Base-by-base conservation (phyloP, 139 green algal genomes). In the Chlamydomonas sphaeroides region DNA sequence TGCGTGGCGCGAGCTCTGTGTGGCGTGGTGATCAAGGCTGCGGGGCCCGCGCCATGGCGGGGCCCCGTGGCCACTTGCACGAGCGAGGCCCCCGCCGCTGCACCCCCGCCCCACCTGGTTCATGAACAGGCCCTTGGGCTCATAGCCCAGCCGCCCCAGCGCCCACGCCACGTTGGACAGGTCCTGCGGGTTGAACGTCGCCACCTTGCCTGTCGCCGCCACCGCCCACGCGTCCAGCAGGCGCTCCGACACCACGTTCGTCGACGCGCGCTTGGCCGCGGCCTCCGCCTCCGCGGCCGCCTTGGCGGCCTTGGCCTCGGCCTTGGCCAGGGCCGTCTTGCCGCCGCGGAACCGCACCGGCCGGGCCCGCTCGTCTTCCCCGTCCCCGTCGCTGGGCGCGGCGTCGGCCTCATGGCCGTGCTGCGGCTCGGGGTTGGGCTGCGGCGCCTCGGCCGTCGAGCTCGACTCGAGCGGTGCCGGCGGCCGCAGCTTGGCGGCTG, bases 81-180 rank as follows among this genome's bases (percentile, higher is more conserved):
- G n/a, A n/a, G n/a, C n/a, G n/a, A n/a, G n/a, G n/a, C n/a, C n/a
- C n/a, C n/a, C n/a, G n/a, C n/a, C n/a, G n/a, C n/a, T n/a, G n/a
- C n/a, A 5, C 23, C 26, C 70, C 25, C 17, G 33, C 4, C 65
- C n/a, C 72, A 79, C 56, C 72, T 68, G 56, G 20, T 28, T 70
- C 73, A 80, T 70, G 41, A 80, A 80, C 59, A 80, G 32, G 59
- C 73, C 39, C 2, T 15, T 8, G 6, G 75, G 75, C 42, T 32
- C 32, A 42, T 65, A 72, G 23, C 45, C 45, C 61, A 82, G 75
- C 18, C 62, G 75, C 0, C 75, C 75, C 75, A 82, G 45, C n/a
- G 75, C 75, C 75, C 75, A 82, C 21, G 69, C 23, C 32, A 63
- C 33, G 59, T 82, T 82, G 32, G 74, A 80, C 14, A 80, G 56